Percentiles rank a stretch among this genome's conserved stretches.
phyloP scores from a whole-genome alignment of 768 basidiomycete genomes.

The Cyathus striatus region DNA sequence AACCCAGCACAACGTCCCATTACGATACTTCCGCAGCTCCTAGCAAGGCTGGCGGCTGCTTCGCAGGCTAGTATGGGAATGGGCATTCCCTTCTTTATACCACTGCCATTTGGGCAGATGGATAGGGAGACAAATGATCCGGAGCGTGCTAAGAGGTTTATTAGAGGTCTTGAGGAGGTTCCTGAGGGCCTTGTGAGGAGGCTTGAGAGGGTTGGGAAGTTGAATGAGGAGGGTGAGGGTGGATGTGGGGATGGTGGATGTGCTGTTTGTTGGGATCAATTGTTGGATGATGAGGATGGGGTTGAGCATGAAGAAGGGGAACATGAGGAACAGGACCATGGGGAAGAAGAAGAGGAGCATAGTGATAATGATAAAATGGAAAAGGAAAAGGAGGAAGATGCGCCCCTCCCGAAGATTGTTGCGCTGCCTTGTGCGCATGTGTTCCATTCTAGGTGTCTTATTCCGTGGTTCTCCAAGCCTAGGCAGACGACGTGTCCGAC shows the following conservation, averaged over 20 bases:
- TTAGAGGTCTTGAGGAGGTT: constrained; percentile 62
- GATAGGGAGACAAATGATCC: constrained; percentile 52
- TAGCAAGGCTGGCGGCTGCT: not conserved
- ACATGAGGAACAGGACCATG: constrained; percentile 15
- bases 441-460: constrained; percentile 73
- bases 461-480: constrained; percentile 81
- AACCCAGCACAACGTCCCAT: not conserved
- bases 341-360: constrained; percentile 23
- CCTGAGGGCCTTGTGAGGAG: constrained; percentile 62
- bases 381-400: constrained; percentile 7
- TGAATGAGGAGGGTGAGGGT: constrained; percentile 18
- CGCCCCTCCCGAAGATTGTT: constrained; percentile 42
- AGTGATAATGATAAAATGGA: constrained; percentile 10
- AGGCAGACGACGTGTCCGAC: constrained; percentile 79
- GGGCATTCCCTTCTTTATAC: too few relatives aligned
- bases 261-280: constrained; percentile 72
- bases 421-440: constrained; percentile 77
- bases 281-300: constrained; percentile 44
- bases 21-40: not conserved
- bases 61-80: too few relatives aligned
- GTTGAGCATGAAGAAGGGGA: constrained; percentile 15
- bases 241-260: constrained; percentile 42
- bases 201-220: constrained; percentile 43
- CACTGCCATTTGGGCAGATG: constrained; percentile 12
- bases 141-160: constrained; percentile 57